Base-by-base conservation (phyloP, 345 rosid species). In the Linum lewisii region DNA sequence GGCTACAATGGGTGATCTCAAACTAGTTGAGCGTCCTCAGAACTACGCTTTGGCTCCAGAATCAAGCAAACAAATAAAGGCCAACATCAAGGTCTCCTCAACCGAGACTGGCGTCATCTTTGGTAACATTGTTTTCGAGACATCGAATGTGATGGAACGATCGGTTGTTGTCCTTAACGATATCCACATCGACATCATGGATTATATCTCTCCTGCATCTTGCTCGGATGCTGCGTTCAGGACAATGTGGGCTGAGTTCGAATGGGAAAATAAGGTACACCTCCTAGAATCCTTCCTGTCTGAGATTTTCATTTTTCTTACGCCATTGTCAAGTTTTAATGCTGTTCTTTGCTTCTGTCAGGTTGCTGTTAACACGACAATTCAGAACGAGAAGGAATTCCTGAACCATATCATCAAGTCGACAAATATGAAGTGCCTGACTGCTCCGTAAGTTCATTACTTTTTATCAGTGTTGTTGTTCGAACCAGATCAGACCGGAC, bases 171-270 rank as follows among this genome's bases (percentile, higher is more conserved):
- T 90, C 52, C 96, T 90, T 20, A 90, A 90, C 65, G 96, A 90
- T 74, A 90, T 90, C 65, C 97, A 90, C 50, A 87, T 90, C 21
- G 97, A 87, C 76, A 90, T 90, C 69, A 90, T 90, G 96, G 97
- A 90, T 74, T 90, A 90, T 51, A 92, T 92, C 60, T 88, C 98
- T 72, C 98, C 98, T 20, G 97, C 97, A 11, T 81, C 76, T 63
- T 89, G 98, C 64, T 68, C 91, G 22, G 99, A 93, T 55, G 79
- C 81, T 68, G 97, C 95, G 58, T 93, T 93, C 65, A 82, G 95
- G 72, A 77, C 94, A 21, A 93, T 93, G 99, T 93, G 98, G 98
- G 95, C 95, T n/a, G 96, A 91, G 65, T 91, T 91, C 64, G 98
- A 91, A 75, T 91, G 98, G 98, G 98, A 91, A 78, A 91, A 91